Conservation (phyloP, 352 stramenopile genomes). For the Phytopythium delawarense region DNA sequence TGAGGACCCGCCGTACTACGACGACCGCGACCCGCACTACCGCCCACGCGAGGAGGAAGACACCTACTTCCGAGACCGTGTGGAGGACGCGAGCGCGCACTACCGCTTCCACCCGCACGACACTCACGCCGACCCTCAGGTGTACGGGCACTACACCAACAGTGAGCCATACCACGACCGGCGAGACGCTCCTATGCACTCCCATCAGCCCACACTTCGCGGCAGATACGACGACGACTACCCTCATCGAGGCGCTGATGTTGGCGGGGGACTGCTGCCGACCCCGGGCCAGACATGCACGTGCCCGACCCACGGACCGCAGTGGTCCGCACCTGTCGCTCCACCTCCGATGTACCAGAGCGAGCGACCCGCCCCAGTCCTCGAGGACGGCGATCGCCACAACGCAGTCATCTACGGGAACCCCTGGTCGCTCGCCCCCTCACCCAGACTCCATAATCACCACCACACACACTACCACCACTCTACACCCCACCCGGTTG, state of each 20-base stretch:
- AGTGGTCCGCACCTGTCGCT: not conserved
- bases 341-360: not conserved
- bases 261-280: not conserved
- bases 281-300: not conserved
- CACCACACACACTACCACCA: not conserved
- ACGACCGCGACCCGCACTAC: not conserved
- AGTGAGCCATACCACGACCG: too few relatives aligned
- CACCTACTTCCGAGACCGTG: too few relatives aligned
- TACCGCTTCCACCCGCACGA: not conserved
- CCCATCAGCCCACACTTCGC: not conserved
- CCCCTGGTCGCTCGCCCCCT: not conserved
- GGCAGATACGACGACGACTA: not conserved
- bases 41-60: not conserved
- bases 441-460: not conserved
- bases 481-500: not conserved
- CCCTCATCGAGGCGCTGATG: not conserved
- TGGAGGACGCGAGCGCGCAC: not conserved
- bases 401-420: not conserved
- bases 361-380: not conserved
- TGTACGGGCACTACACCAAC: not conserved
- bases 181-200: too few relatives aligned
- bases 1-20: not conserved
- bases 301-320: slow-evolving; percentile 2
- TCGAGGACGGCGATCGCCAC: not conserved
- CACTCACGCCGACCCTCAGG: not conserved